Percentiles rank a stretch among this genome's conserved stretches.
Conservation (phyloP, 129 eudicot species). For the Centaurea solstitialis region DNA sequence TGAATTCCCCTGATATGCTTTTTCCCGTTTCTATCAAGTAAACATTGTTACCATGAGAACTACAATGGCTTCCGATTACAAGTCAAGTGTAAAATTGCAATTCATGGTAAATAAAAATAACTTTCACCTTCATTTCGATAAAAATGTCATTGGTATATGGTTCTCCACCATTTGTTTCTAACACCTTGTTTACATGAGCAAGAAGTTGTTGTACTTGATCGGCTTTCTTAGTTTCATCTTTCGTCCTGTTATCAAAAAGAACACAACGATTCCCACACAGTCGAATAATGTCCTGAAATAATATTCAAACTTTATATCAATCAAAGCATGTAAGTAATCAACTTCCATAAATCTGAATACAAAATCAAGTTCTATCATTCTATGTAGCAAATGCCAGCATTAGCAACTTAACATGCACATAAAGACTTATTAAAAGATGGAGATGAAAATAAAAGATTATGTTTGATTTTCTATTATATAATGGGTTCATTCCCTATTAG, state of each 20-base stretch:
- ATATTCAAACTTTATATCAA: too few relatives aligned
- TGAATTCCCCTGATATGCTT: not conserved
- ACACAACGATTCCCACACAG: slow-evolving; percentile 29
- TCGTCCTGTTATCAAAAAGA: slow-evolving; percentile 53
- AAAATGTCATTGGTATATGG: slow-evolving; percentile 53
- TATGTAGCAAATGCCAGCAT: too few relatives aligned
- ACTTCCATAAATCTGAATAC: not conserved
- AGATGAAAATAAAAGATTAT: too few relatives aligned
- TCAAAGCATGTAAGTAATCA: too few relatives aligned
- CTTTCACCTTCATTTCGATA: not conserved
- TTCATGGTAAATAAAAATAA: not conserved
- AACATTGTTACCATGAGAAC: not conserved
- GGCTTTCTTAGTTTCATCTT: slow-evolving; percentile 31
- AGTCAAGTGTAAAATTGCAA: not conserved
- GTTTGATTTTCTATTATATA: too few relatives aligned
- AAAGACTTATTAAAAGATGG: too few relatives aligned
- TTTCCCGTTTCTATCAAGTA: not conserved
- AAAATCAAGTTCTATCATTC: slow-evolving; percentile 22
- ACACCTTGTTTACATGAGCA: slow-evolving; percentile 41
- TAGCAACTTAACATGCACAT: too few relatives aligned
- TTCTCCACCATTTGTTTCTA: slow-evolving; percentile 39
- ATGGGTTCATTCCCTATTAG: too few relatives aligned
- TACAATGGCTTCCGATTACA: not conserved
- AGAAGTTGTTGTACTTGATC: slow-evolving; percentile 50
- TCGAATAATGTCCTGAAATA: slow-evolving; percentile 20